Evolutionary conservation across 495 filamentous ascomycete genomes (phyloP).

Genomic region (Aspergillus heteromorphus): DNA sequence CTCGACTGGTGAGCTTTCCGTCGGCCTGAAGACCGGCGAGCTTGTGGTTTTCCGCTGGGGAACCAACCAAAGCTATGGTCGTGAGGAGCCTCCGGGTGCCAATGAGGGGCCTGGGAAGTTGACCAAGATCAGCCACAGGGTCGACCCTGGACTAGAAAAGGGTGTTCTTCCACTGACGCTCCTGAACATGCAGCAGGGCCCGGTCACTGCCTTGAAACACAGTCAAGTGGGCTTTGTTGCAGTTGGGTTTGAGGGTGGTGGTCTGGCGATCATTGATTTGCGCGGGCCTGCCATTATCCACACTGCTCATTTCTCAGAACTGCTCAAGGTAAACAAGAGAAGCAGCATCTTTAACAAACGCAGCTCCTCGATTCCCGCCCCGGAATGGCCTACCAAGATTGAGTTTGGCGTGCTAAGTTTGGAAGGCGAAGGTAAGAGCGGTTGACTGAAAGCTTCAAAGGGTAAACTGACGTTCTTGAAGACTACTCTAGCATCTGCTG

Average conservation of each 20-base stretch:
- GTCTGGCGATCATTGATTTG: constrained; percentile 75
- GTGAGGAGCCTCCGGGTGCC: constrained; percentile 50
- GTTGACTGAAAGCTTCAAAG: not conserved
- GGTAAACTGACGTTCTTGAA: constrained; percentile 16
- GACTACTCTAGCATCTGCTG: constrained; percentile 90
- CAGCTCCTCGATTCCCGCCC: constrained; percentile 36
- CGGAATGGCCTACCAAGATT: constrained; percentile 70
- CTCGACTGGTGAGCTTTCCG: constrained; percentile 76
- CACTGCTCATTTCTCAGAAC: constrained; percentile 57
- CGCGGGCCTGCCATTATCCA: constrained; percentile 87
- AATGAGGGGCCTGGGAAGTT: constrained; percentile 52
- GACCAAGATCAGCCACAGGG: constrained; percentile 65
- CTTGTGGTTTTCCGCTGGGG: constrained; percentile 86
- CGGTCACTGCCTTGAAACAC: constrained; percentile 70
- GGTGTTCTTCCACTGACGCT: constrained; percentile 77
- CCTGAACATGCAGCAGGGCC: constrained; percentile 74
- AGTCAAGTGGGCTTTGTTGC: constrained; percentile 91
- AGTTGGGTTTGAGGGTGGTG: constrained; percentile 74
- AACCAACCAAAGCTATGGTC: constrained; percentile 59
- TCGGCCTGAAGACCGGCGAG: constrained; percentile 75
- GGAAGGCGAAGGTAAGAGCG: constrained; percentile 65
- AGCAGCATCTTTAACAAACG: constrained; percentile 57
- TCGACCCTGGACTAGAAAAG: constrained; percentile 74
- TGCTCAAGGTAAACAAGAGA: constrained; percentile 63
- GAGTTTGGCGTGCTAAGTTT: constrained; percentile 93